Percentiles rank a stretch among this genome's conserved stretches.
Conservation (phyloP, 2,329 filamentous ascomycete species). For the Cytospora piceicola region DNA sequence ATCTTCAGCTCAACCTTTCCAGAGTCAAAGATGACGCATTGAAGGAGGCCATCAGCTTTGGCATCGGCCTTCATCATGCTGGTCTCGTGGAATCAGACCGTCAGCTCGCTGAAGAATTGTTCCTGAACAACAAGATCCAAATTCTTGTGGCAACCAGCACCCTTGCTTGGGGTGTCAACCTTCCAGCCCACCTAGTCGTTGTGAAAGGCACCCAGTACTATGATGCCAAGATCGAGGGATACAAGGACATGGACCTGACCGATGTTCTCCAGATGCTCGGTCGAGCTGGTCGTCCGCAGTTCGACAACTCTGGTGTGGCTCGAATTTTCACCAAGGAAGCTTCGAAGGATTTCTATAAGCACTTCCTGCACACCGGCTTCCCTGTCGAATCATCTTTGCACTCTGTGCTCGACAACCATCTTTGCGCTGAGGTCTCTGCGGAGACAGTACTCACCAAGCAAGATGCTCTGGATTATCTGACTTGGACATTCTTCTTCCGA, state of each 20-base stretch:
- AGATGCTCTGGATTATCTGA: slow-evolving; percentile 95
- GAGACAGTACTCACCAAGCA: slow-evolving; percentile 94
- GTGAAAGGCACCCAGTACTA: slow-evolving; percentile 99
- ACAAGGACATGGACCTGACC: slow-evolving; percentile 98
- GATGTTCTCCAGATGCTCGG: slow-evolving; percentile 98
- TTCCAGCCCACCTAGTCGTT: slow-evolving; percentile 94
- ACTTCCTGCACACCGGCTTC: slow-evolving; percentile 97
- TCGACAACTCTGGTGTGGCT: slow-evolving; percentile 93
- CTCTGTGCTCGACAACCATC: slow-evolving; percentile 95
- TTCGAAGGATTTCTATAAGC: slow-evolving; percentile 99
- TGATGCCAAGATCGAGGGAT: slow-evolving; percentile 95
- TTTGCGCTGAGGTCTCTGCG: slow-evolving; percentile 91
- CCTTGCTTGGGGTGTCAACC: slow-evolving; percentile 95
- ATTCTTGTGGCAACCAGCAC: slow-evolving; percentile 95
- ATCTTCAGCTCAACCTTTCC: slow-evolving; percentile 83
- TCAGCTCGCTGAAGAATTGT: slow-evolving; percentile 89
- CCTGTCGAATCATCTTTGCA: slow-evolving; percentile 96
- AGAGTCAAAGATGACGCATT: slow-evolving; percentile 92
- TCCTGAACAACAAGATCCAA: slow-evolving; percentile 97
- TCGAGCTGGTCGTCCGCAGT: slow-evolving; percentile 92
- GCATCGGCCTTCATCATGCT: slow-evolving; percentile 95
- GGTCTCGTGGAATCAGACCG: slow-evolving; percentile 94
- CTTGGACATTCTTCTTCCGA: slow-evolving; percentile 99
- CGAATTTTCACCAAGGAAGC: slow-evolving; percentile 96
- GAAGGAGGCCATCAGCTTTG: slow-evolving; percentile 93